phyloP scores from a whole-genome alignment of 2,329 filamentous ascomycete genomes.

The Trichoderma sp. region DNA sequence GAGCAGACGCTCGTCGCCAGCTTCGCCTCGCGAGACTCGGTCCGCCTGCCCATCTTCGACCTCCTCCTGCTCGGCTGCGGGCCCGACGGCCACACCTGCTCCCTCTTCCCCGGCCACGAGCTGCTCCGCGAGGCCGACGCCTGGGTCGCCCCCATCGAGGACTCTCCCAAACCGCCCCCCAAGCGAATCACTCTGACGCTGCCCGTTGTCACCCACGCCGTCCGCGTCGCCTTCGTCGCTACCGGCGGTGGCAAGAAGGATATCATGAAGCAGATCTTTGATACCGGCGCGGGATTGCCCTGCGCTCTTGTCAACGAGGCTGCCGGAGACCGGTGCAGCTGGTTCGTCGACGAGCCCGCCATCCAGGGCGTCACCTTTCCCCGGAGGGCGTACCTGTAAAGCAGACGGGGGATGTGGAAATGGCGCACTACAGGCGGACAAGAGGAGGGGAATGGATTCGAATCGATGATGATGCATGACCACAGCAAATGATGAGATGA shows the following conservation, averaged over 20 bases:
- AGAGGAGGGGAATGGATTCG: neutral
- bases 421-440: neutral
- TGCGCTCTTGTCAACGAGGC: conserved; percentile 84
- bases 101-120: conserved; percentile 85
- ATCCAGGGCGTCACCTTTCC: conserved; percentile 83
- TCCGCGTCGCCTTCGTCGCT: conserved; percentile 86
- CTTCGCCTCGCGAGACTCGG: conserved; percentile 89
- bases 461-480: conserved; percentile 11
- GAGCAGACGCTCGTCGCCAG: conserved; percentile 80
- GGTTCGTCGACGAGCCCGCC: conserved; percentile 88
- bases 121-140: conserved; percentile 81
- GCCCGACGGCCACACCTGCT: conserved; percentile 96
- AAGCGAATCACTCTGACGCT: conserved; percentile 88
- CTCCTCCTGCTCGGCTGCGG: conserved; percentile 90
- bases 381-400: conserved; percentile 60
- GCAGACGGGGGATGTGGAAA: neutral
- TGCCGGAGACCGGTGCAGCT: conserved; percentile 81
- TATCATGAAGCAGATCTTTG: conserved; percentile 88
- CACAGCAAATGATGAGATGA: conserved; percentile 3
- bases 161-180: conserved; percentile 92
- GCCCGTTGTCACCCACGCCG: conserved; percentile 82
- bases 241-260: conserved; percentile 88
- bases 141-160: conserved; percentile 88
- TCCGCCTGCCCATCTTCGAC: conserved; percentile 93
- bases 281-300: conserved; percentile 72